Conservation (phyloP, 2,329 filamentous ascomycete species). For the Trichoderma breve region DNA sequence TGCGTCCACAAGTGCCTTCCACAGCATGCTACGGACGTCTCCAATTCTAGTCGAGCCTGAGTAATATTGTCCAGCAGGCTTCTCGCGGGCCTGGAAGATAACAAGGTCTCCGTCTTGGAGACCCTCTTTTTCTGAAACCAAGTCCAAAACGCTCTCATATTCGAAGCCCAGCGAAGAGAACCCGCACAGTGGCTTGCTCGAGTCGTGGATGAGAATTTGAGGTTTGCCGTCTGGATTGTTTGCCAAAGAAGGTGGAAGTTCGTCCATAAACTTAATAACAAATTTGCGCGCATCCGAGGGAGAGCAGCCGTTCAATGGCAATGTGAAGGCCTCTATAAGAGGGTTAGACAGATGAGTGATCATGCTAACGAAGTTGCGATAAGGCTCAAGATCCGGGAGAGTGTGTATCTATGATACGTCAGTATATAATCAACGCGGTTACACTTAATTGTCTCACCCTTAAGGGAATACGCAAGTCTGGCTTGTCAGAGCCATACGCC, state of each 20-base stretch:
- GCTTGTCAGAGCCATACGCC: constrained; percentile 85
- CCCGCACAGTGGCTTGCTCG: constrained; percentile 69
- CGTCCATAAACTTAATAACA: constrained; percentile 67
- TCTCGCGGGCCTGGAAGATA: constrained; percentile 73
- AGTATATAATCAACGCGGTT: background rate
- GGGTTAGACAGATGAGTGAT: constrained; percentile 69
- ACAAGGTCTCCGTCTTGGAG: constrained; percentile 67
- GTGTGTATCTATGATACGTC: constrained; percentile 53
- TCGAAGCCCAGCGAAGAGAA: constrained; percentile 68
- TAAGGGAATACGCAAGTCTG: constrained; percentile 75
- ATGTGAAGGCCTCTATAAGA: constrained; percentile 70
- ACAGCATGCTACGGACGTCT: constrained; percentile 67
- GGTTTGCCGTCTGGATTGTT: constrained; percentile 75
- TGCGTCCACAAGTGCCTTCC: constrained; percentile 65
- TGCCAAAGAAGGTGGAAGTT: constrained; percentile 57
- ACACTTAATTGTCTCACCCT: constrained; percentile 44
- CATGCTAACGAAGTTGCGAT: constrained; percentile 68
- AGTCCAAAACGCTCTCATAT: constrained; percentile 58
- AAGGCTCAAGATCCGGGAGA: constrained; percentile 56
- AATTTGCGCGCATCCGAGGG: constrained; percentile 58
- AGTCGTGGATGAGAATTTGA: constrained; percentile 73
- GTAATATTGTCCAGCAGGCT: constrained; percentile 54
- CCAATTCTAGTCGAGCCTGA: constrained; percentile 69
- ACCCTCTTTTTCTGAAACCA: constrained; percentile 41
- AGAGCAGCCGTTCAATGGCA: constrained; percentile 56